Evolutionary conservation across 805 yeast genomes (phyloP).

Genomic region (Ogataea philodendri): DNA sequence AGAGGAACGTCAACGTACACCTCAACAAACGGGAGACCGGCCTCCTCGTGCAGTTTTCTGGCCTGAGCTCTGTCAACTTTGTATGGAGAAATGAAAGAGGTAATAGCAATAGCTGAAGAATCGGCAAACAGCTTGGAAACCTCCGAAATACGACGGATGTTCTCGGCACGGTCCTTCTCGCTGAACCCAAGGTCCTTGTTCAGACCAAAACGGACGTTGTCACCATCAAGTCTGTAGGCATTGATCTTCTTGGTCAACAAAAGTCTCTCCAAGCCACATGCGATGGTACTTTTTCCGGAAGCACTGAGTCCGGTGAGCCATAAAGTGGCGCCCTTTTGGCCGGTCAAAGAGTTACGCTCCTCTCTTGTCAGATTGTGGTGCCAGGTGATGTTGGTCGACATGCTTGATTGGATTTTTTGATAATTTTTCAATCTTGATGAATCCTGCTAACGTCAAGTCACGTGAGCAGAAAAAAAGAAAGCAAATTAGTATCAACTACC

Average conservation of each 20-base stretch:
- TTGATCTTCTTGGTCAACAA: slow-evolving; percentile 66
- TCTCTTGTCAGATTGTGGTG: slow-evolving; percentile 83
- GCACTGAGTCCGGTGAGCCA: slow-evolving; percentile 97
- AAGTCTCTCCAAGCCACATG: slow-evolving; percentile 87
- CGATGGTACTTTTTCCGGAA: slow-evolving; percentile 91
- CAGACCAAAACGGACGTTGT: slow-evolving; percentile 89
- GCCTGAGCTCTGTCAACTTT: slow-evolving; percentile 80
- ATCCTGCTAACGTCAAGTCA: no score
- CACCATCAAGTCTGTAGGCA: slow-evolving; percentile 91
- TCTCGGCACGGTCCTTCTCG: slow-evolving; percentile 89
- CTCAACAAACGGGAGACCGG: slow-evolving; percentile 80
- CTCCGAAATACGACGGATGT: slow-evolving; percentile 91
- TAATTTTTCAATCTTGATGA: no score
- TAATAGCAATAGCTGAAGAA: slow-evolving; percentile 80
- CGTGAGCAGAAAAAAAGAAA: slow-evolving; percentile 7
- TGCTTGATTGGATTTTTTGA: slow-evolving; percentile 30
- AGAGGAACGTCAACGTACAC: slow-evolving; percentile 92
- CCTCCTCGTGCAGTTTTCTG: slow-evolving; percentile 75
- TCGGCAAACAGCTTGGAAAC: slow-evolving; percentile 93
- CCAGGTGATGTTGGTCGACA: slow-evolving; percentile 98
- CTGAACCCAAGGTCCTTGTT: slow-evolving; percentile 94
- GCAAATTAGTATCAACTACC: no score
- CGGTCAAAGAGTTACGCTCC: slow-evolving; percentile 69
- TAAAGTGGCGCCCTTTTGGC: slow-evolving; percentile 84
- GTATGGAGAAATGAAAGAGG: slow-evolving; percentile 94